Conservation (phyloP, 805 yeast species). For the Lipomyces kockii region DNA sequence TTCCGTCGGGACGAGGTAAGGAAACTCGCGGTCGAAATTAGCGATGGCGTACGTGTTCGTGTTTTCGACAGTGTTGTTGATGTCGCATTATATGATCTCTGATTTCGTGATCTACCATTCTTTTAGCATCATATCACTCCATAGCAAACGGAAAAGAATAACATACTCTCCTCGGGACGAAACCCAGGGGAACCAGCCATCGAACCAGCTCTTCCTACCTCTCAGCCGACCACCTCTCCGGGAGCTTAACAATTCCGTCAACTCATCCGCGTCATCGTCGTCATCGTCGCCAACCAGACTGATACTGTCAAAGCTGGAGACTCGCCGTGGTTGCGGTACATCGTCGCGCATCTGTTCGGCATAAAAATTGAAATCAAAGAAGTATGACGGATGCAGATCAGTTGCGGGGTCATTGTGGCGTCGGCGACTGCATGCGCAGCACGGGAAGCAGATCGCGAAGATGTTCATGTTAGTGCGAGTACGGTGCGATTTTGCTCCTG, state of each 20-base stretch:
- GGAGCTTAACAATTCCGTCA: constrained; percentile 10
- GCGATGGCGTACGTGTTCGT: constrained; percentile 14
- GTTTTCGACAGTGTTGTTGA: neutral
- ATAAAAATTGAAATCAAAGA: constrained; percentile 27
- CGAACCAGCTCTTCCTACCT: constrained; percentile 2
- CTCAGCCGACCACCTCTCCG: constrained; percentile 6
- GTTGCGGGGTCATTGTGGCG: neutral
- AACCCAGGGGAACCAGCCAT: neutral
- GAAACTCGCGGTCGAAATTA: constrained; percentile 15
- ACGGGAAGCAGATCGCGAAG: neutral
- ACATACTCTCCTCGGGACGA: neutral
- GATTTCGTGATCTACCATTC: neutral
- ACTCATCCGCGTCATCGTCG: constrained; percentile 14
- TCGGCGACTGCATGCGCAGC: neutral
- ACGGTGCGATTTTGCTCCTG: neutral
- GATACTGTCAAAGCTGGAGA: constrained; percentile 4
- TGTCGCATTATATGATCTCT: neutral
- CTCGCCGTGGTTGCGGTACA: constrained; percentile 13
- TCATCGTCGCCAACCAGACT: constrained; percentile 11
- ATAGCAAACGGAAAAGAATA: neutral
- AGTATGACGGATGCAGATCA: constrained; percentile 28
- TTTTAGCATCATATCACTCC: neutral
- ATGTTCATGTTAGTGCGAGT: neutral
- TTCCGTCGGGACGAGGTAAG: constrained; percentile 14
- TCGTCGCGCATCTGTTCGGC: constrained; percentile 30